Evolutionary conservation across 2,329 filamentous ascomycete species (phyloP), one percentile per base, ranked within the genome.

Genomic region (Curvularia sp.): DNA sequence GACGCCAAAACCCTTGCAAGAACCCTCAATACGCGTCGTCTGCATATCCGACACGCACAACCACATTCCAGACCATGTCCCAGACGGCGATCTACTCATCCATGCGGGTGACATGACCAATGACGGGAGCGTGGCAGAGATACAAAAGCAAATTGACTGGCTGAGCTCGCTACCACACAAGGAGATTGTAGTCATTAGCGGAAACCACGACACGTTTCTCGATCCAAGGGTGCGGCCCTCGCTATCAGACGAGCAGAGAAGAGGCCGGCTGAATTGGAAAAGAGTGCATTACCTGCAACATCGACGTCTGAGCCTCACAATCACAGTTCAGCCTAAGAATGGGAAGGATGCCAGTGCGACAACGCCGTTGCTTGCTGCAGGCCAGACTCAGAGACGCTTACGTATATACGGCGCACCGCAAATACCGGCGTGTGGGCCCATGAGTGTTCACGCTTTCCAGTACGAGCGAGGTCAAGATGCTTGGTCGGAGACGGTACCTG

Each of bases 41-140:
- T 96, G 92, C 78, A 87, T 97, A 63, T 94, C 92, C 9, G 94
- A 97, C 78, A 97, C 94, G 0, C 94, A 97, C 79, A 87, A 86
- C 59, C 82, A 84, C 41, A 82, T 82, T 9, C 79, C 86, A 7
- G 67, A 77, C 18, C 67, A 81, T n/a, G 82, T 96, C 0, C 92
- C 93, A 0, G 78, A 84, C 9, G 93, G 93, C 55, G 93, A 97
- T 75, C 82, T 97, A 21, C 85, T 98, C 48, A 90, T 98, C 67
- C 94, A 97, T 73, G 91, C 92, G 2, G 94, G 94, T 36, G 94
- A 98, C 78, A 82, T 97, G 69, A 89, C 89, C 53, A 88, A 92
- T 66, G 80, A 81, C 21, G 94, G 94, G 38, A 89, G 87, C 8
- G 83, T 86, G 0, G 80, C 81, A 12, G 89, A 92, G 60, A 88